These are phyloP conservation scores for Trichoderma lentiforme DNA, from an alignment of 2,329 filamentous ascomycete genomes.

Conservation along the genomic window DNA sequence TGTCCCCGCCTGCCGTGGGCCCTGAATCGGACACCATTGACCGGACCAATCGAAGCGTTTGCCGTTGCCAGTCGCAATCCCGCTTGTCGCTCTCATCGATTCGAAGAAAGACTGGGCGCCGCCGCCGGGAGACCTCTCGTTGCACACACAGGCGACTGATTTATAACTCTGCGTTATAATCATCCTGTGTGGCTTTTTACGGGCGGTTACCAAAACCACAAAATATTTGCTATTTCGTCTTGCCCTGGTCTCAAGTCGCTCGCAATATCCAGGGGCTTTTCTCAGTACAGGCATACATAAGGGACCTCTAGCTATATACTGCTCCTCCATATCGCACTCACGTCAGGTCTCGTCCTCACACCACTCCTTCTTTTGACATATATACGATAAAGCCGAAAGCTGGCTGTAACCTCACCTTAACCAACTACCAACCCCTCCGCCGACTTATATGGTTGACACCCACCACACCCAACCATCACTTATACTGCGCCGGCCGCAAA, in stretches of 20 bases:
- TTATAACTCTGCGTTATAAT: constrained; percentile 12
- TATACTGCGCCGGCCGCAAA: constrained; percentile 6
- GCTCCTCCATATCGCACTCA: neutral
- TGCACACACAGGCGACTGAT: neutral
- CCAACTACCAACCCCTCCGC: neutral
- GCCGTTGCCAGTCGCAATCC: constrained; percentile 18
- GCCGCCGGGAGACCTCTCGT: neutral
- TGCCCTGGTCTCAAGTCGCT: neutral
- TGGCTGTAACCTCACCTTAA: neutral
- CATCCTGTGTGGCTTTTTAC: neutral
- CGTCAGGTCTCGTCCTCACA: neutral
- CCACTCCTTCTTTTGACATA: neutral
- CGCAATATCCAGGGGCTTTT: neutral
- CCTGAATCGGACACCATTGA: constrained; percentile 12
- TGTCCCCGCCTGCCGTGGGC: constrained; percentile 16
- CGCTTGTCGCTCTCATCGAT: constrained; percentile 16
- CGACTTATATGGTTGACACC: neutral
- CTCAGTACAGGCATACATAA: neutral
- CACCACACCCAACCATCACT: neutral
- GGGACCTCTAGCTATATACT: constrained; percentile 9
- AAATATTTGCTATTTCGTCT: neutral
- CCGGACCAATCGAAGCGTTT: constrained; percentile 7
- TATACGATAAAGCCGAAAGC: neutral
- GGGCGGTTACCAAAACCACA: constrained; percentile 14
- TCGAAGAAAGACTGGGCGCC: constrained; percentile 4